Evolutionary conservation across 1,284 basidiomycete genomes (phyloP).

Genomic region (Ustilago lituana): DNA sequence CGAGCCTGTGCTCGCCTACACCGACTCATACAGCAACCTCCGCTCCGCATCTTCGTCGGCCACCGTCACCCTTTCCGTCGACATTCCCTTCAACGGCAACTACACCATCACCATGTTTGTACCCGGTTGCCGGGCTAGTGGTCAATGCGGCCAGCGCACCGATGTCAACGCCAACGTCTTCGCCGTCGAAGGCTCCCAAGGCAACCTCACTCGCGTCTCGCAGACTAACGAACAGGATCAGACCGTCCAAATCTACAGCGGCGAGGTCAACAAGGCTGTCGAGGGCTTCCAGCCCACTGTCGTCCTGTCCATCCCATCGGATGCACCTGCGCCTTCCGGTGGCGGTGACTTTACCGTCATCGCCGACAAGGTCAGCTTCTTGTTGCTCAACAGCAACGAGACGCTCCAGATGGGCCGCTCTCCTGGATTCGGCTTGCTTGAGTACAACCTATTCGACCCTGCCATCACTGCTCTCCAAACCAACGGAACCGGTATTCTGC

Average conservation of each 20-base stretch:
- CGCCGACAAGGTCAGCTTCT: conserved; percentile 70
- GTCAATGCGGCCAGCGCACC: conserved; percentile 83
- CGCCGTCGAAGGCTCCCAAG: conserved; percentile 69
- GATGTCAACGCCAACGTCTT: conserved; percentile 84
- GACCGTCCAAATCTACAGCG: conserved; percentile 77
- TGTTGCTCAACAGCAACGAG: conserved; percentile 55
- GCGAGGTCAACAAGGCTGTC: conserved; percentile 74
- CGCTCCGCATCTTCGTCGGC: conserved; percentile 73
- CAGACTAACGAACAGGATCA: conserved; percentile 79
- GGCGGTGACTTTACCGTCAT: conserved; percentile 81
- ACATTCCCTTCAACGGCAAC: conserved; percentile 83
- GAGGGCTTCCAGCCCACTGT: conserved; percentile 50
- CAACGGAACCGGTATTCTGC: conserved; percentile 48
- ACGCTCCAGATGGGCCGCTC: conserved; percentile 41
- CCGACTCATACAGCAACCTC: conserved; percentile 75
- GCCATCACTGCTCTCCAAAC: conserved; percentile 23
- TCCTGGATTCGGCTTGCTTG: conserved; percentile 53
- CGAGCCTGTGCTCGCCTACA: conserved; percentile 78
- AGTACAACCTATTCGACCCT: conserved; percentile 56
- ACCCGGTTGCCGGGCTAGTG: conserved; percentile 83
- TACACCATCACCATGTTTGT: conserved; percentile 86
- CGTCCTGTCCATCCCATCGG: conserved; percentile 51
- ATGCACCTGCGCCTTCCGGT: conserved; percentile 72
- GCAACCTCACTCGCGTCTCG: conserved; percentile 73
- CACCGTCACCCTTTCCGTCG: conserved; percentile 84